Evolutionary conservation across 148 eudicot species (phyloP), one percentile per base, ranked within the genome.

Genomic region (Euryodendron excelsum): DNA sequence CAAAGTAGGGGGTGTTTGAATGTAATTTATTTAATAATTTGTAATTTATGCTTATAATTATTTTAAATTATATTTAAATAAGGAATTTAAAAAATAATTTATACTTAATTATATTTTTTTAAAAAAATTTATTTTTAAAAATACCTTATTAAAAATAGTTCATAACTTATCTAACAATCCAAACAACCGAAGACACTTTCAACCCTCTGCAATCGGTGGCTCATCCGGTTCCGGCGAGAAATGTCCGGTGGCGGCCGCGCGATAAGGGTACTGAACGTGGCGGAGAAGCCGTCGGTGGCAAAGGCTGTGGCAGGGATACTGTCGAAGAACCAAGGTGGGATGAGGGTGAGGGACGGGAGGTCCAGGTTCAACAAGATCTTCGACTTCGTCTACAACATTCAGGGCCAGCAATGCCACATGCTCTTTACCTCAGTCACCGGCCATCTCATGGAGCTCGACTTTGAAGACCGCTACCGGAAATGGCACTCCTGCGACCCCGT

Each of bases 231-330:
- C 50, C 53, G 21, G 34, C 21, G n/a, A 23, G 74, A 41, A 70
- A 78, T 78, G 75, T 56, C 77, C 36, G 59, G 63, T 70, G 73
- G 78, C 34, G 69, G 81, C 90, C 36, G 80, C 4, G 77, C 86
- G 39, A 83, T 96, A 25, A 82, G 91, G 84, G 99, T 87, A 1
- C 79, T 96, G 78, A 96, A 93, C 78, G 99, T 96, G 66, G 99
- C 99, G 79, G 99, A 96, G 84, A 96, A 96, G 85, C 99, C 97
- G 13, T 96, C 99, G n/a, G 99, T 96, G 65, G 99, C 99, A 41
- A 96, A 90, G 76, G 88, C 94, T 11, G 98, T 93, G 25, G 73
- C 99, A 7, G 91, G 84, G 66, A 93, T 93, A 47, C 80, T 96
- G 33, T 91, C 98, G 7, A 71, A 85, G 58, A 87, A 81, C 74